Evolutionary conservation across 805 yeast species (phyloP), one percentile per base, ranked within the genome.

Genomic region (Brettanomyces nanus): DNA sequence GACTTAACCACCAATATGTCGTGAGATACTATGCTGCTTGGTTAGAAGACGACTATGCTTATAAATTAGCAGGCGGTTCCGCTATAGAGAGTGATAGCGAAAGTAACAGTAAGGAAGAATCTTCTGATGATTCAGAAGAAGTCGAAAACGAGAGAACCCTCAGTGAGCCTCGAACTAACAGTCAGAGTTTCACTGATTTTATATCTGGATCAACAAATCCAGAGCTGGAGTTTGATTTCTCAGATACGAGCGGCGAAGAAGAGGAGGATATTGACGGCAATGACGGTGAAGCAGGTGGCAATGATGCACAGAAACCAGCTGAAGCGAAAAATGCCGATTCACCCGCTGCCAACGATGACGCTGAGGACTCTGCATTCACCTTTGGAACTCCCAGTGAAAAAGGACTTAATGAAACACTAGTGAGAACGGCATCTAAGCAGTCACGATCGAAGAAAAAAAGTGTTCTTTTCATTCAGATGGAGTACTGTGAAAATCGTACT

Each of bases 1-100:
- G 97, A 43, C 66, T 92, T 37, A 90, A 89, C 49, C 97, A 92
- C 54, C 97, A 89, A 54, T 90, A 86, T 56, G 96, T 92, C 29
- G 98, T 92, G 3, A 66, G 99, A 40, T 92, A 92, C 59, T 92
- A 85, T 60, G 95, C 97, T 3, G 95, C 97, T 0, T 92, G 99
- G 99, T 73, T 90, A 4, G 97, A 89, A 53, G 94, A 85, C 39
- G 80, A 78, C 21, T 49, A 54, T 19, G 49, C 45, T 47, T 43
- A 35, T 25, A 39, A 33, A 7, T 22, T 33, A 7, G 32, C 28
- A 9, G 34, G 35, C 4, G 43, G 42, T 3, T 51, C 49, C 3
- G 52, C 59, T n/a, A 62, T 52, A 6, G 49, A 47, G 18, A 58
- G 53, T 18, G 43, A 51, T 14, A 49, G 44, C 28, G 56, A 49